These are phyloP conservation scores for Plasmodium adleri DNA, from an alignment of 169 alveolate genomes.

Conservation along the genomic window DNA sequence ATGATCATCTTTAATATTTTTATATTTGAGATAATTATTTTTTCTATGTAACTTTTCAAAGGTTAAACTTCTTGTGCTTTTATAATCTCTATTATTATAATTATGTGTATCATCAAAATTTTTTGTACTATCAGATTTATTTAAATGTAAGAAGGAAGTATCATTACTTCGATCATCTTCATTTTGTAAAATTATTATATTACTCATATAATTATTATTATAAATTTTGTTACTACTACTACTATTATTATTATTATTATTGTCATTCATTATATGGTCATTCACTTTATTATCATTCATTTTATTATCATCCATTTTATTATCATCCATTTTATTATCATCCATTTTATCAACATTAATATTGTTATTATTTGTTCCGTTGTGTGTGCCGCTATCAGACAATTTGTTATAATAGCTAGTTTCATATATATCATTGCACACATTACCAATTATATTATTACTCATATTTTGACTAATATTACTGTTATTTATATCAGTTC, in stretches of 20 bases:
- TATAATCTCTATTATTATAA: constrained; percentile 8
- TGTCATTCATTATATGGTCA: too few relatives aligned
- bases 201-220: neutral
- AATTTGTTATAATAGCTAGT: too few relatives aligned
- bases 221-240: too few relatives aligned
- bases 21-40: constrained; percentile 46
- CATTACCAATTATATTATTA: neutral
- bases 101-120: neutral
- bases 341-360: too few relatives aligned
- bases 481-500: constrained; percentile 6
- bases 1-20: constrained; percentile 14
- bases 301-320: too few relatives aligned
- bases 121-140: neutral
- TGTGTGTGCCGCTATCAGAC: too few relatives aligned
- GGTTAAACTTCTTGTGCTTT: constrained; percentile 8
- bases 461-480: neutral
- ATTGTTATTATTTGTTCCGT: too few relatives aligned
- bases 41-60: constrained; percentile 46
- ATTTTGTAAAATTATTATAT: neutral
- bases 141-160: neutral
- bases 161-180: neutral
- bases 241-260: too few relatives aligned
- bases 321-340: too few relatives aligned
- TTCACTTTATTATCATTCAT: too few relatives aligned
- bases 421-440: neutral